Evolutionary conservation across 2,329 filamentous ascomycete species (phyloP).

Genomic region (Chaetomiaceae sp.): DNA sequence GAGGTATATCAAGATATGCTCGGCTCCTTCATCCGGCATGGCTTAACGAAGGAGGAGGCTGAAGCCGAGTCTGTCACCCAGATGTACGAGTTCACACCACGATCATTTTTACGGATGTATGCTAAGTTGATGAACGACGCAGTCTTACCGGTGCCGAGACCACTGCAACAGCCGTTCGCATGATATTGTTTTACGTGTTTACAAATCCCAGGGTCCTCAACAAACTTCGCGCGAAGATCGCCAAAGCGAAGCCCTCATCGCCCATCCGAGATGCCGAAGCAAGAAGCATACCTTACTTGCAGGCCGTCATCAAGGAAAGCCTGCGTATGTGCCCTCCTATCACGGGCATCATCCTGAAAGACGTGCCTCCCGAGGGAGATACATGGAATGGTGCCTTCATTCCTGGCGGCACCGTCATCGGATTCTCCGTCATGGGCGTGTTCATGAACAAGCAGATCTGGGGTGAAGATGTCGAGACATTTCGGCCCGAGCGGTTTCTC

Average conservation of each 20-base stretch:
- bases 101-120: no score
- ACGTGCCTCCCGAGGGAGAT: slow-evolving; percentile 30
- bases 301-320: slow-evolving; percentile 38
- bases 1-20: no score
- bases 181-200: slow-evolving; percentile 44
- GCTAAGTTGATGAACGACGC: no score
- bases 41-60: slow-evolving; percentile 22
- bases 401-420: slow-evolving; percentile 37
- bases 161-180: slow-evolving; percentile 45
- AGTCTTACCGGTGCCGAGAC: slow-evolving; percentile 49
- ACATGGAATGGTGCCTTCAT: slow-evolving; percentile 32
- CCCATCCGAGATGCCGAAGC: slow-evolving; percentile 29
- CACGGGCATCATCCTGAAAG: slow-evolving; percentile 26
- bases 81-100: no score
- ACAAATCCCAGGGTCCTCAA: slow-evolving; percentile 37
- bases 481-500: slow-evolving; percentile 43
- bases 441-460: slow-evolving; percentile 31
- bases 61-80: slow-evolving; percentile 19
- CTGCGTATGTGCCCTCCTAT: slow-evolving; percentile 35
- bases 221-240: slow-evolving; percentile 24
- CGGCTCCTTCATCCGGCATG: slow-evolving; percentile 39
- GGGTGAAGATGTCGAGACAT: slow-evolving; percentile 37
- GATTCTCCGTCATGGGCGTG: slow-evolving; percentile 33
- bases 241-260: slow-evolving; percentile 35
- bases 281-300: slow-evolving; percentile 33